Percentiles rank a stretch among this genome's conserved stretches.
These are phyloP conservation scores for Backusella psychrophila DNA, from an alignment of 192 early-diverging fungal genomes.

Conservation along the genomic window DNA sequence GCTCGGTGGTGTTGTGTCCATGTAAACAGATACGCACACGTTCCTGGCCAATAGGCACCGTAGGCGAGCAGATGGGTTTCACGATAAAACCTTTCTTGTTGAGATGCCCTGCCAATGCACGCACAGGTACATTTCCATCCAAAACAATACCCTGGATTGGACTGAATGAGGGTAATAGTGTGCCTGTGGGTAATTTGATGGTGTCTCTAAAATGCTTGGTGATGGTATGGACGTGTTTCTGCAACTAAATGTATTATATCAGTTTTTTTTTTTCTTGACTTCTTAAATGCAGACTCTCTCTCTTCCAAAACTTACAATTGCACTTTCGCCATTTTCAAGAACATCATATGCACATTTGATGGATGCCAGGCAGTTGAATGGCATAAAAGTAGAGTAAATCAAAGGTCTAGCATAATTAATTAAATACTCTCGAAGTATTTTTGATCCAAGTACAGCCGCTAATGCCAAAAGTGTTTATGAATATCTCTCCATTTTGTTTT, in stretches of 20 bases:
- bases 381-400: conserved; percentile 79
- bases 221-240: conserved; percentile 39
- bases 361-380: conserved; percentile 61
- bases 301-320: conserved; percentile 38
- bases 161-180: conserved; percentile 61
- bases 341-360: conserved; percentile 66
- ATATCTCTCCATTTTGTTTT: neutral
- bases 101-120: conserved; percentile 41
- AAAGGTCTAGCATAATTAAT: conserved; percentile 82
- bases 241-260: conserved; percentile 34
- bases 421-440: conserved; percentile 61
- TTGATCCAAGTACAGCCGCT: conserved; percentile 73
- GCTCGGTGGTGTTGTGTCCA: conserved; percentile 63
- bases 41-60: conserved; percentile 75
- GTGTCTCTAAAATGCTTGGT: conserved; percentile 52
- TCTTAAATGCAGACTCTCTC: too few species aligned
- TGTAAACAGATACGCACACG: conserved; percentile 86
- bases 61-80: conserved; percentile 75
- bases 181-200: conserved; percentile 43
- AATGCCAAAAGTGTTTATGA: neutral
- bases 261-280: too few species aligned
- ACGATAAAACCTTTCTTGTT: conserved; percentile 61
- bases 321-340: conserved; percentile 50
- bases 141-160: conserved; percentile 81
- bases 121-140: conserved; percentile 58